These are phyloP conservation scores for Geotrichum ghanense DNA, from an alignment of 805 yeast genomes.

Conservation along the genomic window DNA sequence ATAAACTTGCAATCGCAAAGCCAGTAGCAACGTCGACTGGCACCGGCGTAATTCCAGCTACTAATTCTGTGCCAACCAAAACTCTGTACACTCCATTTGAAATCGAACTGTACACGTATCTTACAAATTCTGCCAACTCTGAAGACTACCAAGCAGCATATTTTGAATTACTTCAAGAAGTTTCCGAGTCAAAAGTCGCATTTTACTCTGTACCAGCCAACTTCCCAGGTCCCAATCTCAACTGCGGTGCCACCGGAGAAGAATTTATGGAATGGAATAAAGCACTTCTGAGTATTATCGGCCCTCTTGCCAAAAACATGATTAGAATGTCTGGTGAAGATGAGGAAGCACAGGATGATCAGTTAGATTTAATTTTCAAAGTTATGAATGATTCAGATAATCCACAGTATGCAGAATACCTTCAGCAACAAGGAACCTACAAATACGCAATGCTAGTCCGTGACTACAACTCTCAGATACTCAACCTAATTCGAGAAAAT, in stretches of 20 bases:
- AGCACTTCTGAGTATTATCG: not conserved
- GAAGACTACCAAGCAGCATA: not conserved
- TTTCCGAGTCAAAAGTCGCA: not conserved
- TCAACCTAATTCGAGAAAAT: not conserved
- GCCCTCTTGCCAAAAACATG: not conserved
- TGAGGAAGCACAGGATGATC: constrained; percentile 1
- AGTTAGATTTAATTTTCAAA: not conserved
- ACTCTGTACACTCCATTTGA: not conserved
- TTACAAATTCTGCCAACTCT: not conserved
- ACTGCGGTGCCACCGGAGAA: constrained; percentile 1
- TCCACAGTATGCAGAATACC: not conserved
- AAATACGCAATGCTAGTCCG: not conserved
- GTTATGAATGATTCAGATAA: not conserved
- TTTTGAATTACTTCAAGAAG: not conserved
- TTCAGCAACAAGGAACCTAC: not conserved
- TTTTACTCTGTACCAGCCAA: not conserved
- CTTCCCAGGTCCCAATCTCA: not conserved
- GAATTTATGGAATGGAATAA: constrained; percentile 1
- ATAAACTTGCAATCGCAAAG: not conserved
- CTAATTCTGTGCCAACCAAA: no score
- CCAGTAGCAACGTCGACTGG: not conserved
- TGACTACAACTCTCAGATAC: not conserved
- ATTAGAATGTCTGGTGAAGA: constrained; percentile 1
- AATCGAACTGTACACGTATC: not conserved
- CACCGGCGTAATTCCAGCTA: not conserved